phyloP scores from a whole-genome alignment of 2,329 filamentous ascomycete species.

The Hypoxylon sp. region DNA sequence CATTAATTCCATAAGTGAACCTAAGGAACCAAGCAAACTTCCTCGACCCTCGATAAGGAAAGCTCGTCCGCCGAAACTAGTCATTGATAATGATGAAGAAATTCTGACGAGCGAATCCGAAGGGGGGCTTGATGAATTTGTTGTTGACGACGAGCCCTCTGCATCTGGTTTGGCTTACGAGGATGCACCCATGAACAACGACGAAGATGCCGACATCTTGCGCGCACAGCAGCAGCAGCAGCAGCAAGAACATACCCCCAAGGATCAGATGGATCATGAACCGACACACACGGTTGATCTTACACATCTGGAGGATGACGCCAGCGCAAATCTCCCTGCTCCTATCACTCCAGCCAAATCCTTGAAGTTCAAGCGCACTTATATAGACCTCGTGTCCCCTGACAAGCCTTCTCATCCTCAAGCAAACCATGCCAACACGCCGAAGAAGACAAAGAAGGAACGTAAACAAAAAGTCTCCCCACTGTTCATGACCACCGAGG shows the following conservation, averaged over 20 bases:
- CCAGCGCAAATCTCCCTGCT: too few species aligned
- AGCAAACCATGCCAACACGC: too few species aligned
- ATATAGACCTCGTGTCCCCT: slow-evolving; percentile 39
- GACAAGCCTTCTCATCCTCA: too few species aligned
- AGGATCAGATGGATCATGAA: background rate
- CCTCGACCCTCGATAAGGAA: slow-evolving; percentile 36
- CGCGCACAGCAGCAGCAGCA: background rate
- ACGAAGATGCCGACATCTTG: slow-evolving; percentile 10
- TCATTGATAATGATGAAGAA: slow-evolving; percentile 56
- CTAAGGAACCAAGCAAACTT: slow-evolving; percentile 47
- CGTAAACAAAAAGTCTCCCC: slow-evolving; percentile 3
- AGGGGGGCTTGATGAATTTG: slow-evolving; percentile 58
- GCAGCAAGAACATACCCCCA: background rate
- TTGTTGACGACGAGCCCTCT: slow-evolving; percentile 53
- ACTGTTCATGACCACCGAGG: slow-evolving; percentile 38
- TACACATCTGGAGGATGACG: slow-evolving; percentile 8
- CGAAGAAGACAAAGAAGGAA: background rate
- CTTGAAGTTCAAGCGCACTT: too few species aligned
- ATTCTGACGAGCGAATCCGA: slow-evolving; percentile 60
- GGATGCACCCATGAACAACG: slow-evolving; percentile 6
- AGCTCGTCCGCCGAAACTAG: slow-evolving; percentile 22
- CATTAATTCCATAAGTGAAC: slow-evolving; percentile 53
- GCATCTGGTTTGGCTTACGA: background rate
- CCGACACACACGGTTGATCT: slow-evolving; percentile 12
- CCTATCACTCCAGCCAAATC: slow-evolving; percentile 30